These are phyloP conservation scores for Colletotrichum sp. DNA, from an alignment of 2,329 filamentous ascomycete genomes.

Conservation along the genomic window DNA sequence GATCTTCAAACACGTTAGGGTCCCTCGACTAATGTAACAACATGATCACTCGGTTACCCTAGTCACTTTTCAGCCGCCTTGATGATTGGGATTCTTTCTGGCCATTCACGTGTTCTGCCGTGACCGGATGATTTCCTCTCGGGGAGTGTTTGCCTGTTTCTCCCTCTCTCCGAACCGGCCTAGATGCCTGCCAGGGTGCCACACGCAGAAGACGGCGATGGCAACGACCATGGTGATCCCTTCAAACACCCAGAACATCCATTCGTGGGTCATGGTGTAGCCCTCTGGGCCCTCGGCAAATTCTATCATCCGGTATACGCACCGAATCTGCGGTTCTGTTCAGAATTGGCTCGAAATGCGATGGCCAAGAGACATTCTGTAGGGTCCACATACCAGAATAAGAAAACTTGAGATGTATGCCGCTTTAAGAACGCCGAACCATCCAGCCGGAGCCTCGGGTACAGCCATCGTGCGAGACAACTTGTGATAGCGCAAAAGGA, in stretches of 20 bases:
- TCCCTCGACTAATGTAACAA: not conserved
- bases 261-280: constrained; percentile 56
- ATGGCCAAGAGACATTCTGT: not conserved
- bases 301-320: constrained; percentile 58
- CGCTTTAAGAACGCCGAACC: constrained; percentile 42
- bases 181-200: constrained; percentile 50
- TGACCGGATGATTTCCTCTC: not conserved
- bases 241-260: constrained; percentile 59
- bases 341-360: not conserved
- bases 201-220: constrained; percentile 53
- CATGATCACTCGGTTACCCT: not conserved
- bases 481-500: constrained; percentile 43
- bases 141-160: not conserved
- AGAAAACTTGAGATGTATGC: constrained; percentile 49
- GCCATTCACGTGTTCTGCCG: not conserved
- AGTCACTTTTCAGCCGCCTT: not conserved
- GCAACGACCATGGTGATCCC: constrained; percentile 52
- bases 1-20: not conserved
- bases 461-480: constrained; percentile 28
- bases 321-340: constrained; percentile 42
- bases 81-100: not conserved
- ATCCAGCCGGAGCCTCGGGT: constrained; percentile 34
- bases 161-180: constrained; percentile 17
- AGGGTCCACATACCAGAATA: constrained; percentile 44
- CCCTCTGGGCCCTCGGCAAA: constrained; percentile 56